Conservation (phyloP, 164 flowering plant genomes). For the Taxillus chinensis region DNA sequence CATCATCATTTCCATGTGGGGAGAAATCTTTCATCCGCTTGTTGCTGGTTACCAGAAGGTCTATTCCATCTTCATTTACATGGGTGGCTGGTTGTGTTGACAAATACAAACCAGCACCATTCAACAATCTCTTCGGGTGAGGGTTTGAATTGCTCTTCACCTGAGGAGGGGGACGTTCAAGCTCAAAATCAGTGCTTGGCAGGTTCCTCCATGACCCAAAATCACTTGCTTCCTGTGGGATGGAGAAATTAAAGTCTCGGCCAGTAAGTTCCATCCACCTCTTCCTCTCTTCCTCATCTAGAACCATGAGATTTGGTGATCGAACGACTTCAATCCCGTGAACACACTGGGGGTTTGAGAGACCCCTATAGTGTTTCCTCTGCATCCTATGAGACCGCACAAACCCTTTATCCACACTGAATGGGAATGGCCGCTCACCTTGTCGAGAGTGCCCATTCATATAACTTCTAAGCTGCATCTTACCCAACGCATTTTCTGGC, state of each 20-base stretch:
- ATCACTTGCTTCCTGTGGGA: conserved; percentile 20
- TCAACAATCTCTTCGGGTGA: conserved; percentile 13
- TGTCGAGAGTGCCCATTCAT: conserved; percentile 24
- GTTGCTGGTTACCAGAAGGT: conserved; percentile 9
- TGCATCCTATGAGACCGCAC: conserved; percentile 24
- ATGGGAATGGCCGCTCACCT: conserved; percentile 23
- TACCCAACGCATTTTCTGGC: conserved; percentile 22
- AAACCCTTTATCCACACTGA: conserved; percentile 23
- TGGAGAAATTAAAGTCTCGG: conserved; percentile 12
- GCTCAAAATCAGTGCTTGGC: conserved; percentile 19
- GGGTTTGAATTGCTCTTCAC: conserved; percentile 6
- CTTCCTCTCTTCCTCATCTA: conserved; percentile 18
- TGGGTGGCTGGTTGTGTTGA: conserved; percentile 16
- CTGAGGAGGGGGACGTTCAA: conserved; percentile 13
- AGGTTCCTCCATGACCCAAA: conserved; percentile 24
- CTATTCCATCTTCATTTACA: conserved; percentile 16
- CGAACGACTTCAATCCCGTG: conserved; percentile 23
- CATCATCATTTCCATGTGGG: conserved; percentile 1
- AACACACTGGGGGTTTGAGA: conserved; percentile 23
- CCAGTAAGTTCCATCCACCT: conserved; percentile 21
- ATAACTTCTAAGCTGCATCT: conserved; percentile 23
- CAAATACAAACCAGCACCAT: conserved; percentile 18
- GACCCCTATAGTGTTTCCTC: conserved; percentile 21
- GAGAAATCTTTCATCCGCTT: conserved; percentile 11
- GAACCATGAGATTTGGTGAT: conserved; percentile 12